phyloP scores from a whole-genome alignment of 2,329 filamentous ascomycete species.

The Dryadomyces sulphureus region DNA sequence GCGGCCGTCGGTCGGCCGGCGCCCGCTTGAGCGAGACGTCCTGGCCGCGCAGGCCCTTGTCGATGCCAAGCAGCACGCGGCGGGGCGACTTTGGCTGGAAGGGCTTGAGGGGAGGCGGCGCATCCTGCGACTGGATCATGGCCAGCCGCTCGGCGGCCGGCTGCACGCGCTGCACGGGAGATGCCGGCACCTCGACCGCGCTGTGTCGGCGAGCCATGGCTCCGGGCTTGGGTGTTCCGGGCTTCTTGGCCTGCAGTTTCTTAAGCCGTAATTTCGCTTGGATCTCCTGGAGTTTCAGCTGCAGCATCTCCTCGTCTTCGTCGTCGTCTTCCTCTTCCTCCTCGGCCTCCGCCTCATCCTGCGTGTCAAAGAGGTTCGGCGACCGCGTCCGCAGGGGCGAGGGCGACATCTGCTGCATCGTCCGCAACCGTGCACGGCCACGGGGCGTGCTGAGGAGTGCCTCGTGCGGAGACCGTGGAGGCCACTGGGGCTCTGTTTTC shows the following conservation, averaged over 20 bases:
- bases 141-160: constrained; percentile 25
- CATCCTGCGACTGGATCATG: neutral
- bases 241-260: constrained; percentile 56
- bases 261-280: constrained; percentile 80
- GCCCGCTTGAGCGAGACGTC: constrained; percentile 77
- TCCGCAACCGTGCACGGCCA: constrained; percentile 59
- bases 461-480: constrained; percentile 51
- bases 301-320: constrained; percentile 79
- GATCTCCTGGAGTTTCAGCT: constrained; percentile 76
- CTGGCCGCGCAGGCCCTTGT: constrained; percentile 67
- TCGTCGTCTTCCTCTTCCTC: constrained; percentile 38
- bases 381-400: constrained; percentile 40
- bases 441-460: constrained; percentile 55
- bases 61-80: constrained; percentile 69
- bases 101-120: constrained; percentile 14
- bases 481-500: constrained; percentile 37
- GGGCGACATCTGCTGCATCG: constrained; percentile 50
- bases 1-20: constrained; percentile 27
- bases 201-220: neutral
- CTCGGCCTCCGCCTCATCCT: constrained; percentile 16
- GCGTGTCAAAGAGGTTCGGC: constrained; percentile 9
- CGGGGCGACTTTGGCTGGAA: constrained; percentile 56
- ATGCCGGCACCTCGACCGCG: constrained; percentile 58
- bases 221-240: neutral
- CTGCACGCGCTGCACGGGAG: constrained; percentile 49